Evolutionary conservation across 2,329 filamentous ascomycete genomes (phyloP).

Genomic region (Penicillium sp.): DNA sequence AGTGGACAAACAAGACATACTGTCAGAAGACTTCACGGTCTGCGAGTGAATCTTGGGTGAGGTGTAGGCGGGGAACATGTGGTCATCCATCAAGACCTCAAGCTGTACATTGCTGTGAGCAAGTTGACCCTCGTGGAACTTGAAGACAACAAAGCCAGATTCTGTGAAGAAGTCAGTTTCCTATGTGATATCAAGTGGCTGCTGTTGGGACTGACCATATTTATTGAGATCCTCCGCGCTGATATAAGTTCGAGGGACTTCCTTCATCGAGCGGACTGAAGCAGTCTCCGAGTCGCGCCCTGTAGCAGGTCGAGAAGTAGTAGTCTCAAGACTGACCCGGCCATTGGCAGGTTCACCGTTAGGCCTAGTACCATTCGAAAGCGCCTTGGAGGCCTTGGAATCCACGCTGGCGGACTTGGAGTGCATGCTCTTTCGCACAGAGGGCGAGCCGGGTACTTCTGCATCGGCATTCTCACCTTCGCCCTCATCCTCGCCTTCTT

Average conservation of each 20-base stretch:
- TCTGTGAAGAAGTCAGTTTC: conserved; percentile 51
- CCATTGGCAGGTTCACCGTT: conserved; percentile 32
- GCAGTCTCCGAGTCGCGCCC: conserved; percentile 45
- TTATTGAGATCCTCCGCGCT: conserved; percentile 72
- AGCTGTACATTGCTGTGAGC: conserved; percentile 68
- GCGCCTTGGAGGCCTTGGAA: conserved; percentile 12
- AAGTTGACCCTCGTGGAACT: conserved; percentile 82
- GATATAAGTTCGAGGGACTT: conserved; percentile 69
- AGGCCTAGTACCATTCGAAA: conserved; percentile 14
- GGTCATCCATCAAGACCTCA: conserved; percentile 89
- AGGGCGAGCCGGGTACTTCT: conserved; percentile 9
- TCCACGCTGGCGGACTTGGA: conserved; percentile 28
- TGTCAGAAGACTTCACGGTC: conserved; percentile 74
- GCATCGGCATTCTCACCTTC: conserved; percentile 16
- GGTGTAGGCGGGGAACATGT: conserved; percentile 81
- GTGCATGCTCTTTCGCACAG: conserved; percentile 26
- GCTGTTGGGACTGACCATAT: conserved; percentile 52
- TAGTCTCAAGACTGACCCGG: conserved; percentile 30
- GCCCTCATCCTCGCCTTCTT: conserved; percentile 44
- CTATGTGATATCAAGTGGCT: not conserved
- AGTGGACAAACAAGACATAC: conserved; percentile 37
- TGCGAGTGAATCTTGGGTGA: conserved; percentile 69
- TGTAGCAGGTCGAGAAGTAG: conserved; percentile 32
- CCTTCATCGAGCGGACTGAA: conserved; percentile 44
- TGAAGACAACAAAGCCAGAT: conserved; percentile 89